Evolutionary conservation across 768 basidiomycete species (phyloP), one percentile per base, ranked within the genome.

Genomic region (Leucocoprinus birnbaumii): DNA sequence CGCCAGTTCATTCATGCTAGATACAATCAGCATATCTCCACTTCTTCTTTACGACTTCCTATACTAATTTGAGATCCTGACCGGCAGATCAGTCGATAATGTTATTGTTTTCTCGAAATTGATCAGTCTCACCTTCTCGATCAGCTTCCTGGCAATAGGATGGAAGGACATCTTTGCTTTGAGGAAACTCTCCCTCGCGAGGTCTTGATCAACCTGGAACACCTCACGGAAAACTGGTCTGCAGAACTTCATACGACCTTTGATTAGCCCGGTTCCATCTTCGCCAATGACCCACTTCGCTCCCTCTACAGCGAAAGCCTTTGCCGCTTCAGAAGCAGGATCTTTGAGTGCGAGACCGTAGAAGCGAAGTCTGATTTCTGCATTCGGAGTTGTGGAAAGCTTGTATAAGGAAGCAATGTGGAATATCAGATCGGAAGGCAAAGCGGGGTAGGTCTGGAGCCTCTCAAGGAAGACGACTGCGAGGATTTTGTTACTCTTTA

Each of bases 241-340:
- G 67, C 90, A 91, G 72, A 91, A 91, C 65, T 92, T 91, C 89
- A 91, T 91, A 31, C 90, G 76, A 10, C 90, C 90, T 62, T 89
- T 87, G 53, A 92, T 71, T 24, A 80, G 70, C 0, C 80, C 84
- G 22, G 76, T 77, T 22, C 74, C 83, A 59, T 85, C 85, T 40
- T 73, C 71, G 2, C 86, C 89, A 13, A 84, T 78, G 19, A 91
- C 80, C 89, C 90, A 91, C 24, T 79, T 73, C 0, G 75, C 80
- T 0, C 85, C 89, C 19, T 79, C 72, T 0, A 56, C 55, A 7
- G 82, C 84, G 58, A 80, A 82, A n/a, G 65, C 63, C 37, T 69
- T 66, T 2, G 87, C 85, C 1, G 75, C 75, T n/a, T 64, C 55
- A 0, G 81, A 77, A 0, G 63, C 25, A 1, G 80, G 68, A 51